phyloP scores from a whole-genome alignment of 495 filamentous ascomycete genomes.

The Parathielavia appendiculata region DNA sequence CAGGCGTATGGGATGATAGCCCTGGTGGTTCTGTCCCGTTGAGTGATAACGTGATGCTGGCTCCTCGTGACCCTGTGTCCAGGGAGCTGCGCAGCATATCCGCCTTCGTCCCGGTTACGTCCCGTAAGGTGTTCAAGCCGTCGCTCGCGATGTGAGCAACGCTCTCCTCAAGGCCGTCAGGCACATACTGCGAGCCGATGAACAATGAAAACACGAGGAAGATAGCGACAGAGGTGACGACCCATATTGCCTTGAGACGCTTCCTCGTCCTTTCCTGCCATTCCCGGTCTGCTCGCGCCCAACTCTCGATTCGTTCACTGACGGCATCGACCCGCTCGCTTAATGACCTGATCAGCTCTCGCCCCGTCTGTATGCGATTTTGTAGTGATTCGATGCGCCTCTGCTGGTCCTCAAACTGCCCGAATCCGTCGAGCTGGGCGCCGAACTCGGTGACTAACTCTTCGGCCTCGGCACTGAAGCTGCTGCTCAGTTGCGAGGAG shows the following conservation, averaged over 20 bases:
- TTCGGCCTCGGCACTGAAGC: slow-evolving; percentile 58
- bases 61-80: not conserved
- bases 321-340: slow-evolving; percentile 62
- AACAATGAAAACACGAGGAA: slow-evolving; percentile 44
- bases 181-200: slow-evolving; percentile 36
- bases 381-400: slow-evolving; percentile 61
- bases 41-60: not conserved
- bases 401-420: slow-evolving; percentile 66
- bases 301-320: slow-evolving; percentile 58
- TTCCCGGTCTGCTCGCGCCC: slow-evolving; percentile 65
- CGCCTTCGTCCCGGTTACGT: slow-evolving; percentile 2
- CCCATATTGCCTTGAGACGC: slow-evolving; percentile 59
- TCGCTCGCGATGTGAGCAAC: slow-evolving; percentile 17
- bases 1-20: slow-evolving; percentile 11
- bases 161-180: slow-evolving; percentile 21
- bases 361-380: slow-evolving; percentile 57
- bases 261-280: slow-evolving; percentile 65
- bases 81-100: slow-evolving; percentile 7
- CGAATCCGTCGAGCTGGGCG: slow-evolving; percentile 60
- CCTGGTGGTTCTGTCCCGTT: slow-evolving; percentile 8
- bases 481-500: slow-evolving; percentile 54
- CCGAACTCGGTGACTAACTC: slow-evolving; percentile 57
- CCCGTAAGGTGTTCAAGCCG: slow-evolving; percentile 11
- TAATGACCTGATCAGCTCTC: slow-evolving; percentile 58
- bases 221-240: slow-evolving; percentile 42